Evolutionary conservation across 1,284 basidiomycete genomes (phyloP), one percentile per base, ranked within the genome.

Genomic region (Naganishia albida): DNA sequence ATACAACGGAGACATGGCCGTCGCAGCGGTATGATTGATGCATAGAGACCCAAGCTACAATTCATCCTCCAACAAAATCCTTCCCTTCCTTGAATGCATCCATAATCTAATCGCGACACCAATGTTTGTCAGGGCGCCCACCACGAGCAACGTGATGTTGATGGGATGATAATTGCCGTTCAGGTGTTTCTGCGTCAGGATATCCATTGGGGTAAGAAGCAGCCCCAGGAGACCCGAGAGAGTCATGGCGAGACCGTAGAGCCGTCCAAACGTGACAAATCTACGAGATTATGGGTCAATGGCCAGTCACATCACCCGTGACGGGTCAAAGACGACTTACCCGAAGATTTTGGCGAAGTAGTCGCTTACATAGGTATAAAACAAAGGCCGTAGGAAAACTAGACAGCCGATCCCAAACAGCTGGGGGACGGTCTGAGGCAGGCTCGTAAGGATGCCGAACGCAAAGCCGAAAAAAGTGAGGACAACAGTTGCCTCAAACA

Each of bases 161-260:
- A 76, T 69, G 1, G 69, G 68, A 2, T 72, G 72, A 63, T 75
- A 79, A 52, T 75, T 71, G 8, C 78, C 77, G 48, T 73, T 40
- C 18, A 78, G 65, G 16, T 63, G 66, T 16, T 68, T 71, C 67
- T 79, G 78, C 43, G 76, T 73, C n/a, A 74, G 62, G 7, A 74
- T 67, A 63, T 80, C 78, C 66, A 77, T 71, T 0, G 78, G 77
- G 10, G 74, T 75, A 7, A 80, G 72, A 6, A 77, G 64, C 3
- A 80, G 67, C 3, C 77, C 78, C 54, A 79, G 71, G 7, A 78
- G 51, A 2, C 79, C 78, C 25, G 77, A 73, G 7, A 78, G 42
- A n/a, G 77, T 76, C 70, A 77, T 78, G 1, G 72, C 72, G 10
- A 79, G 69, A 64, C 73, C 74, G 54, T 75, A 74, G 18, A 78